Evolutionary conservation across 345 rosid genomes (phyloP).

Genomic region (Linum trigynum): DNA sequence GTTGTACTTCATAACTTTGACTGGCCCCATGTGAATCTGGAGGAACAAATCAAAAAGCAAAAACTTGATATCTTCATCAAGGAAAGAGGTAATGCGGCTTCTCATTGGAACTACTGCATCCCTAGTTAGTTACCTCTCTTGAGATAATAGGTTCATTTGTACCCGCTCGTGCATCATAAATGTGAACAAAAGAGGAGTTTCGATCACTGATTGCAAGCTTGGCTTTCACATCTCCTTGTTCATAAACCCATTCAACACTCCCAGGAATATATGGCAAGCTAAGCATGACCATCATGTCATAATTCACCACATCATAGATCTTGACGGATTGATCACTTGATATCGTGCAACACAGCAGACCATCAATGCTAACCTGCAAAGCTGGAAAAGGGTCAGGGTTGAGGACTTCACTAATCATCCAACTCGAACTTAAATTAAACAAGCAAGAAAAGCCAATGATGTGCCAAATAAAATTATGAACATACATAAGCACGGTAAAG

Average conservation of each 20-base stretch:
- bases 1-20: constrained; percentile 72
- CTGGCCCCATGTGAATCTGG: constrained; percentile 52
- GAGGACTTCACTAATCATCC: constrained; percentile 28
- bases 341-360: constrained; percentile 92
- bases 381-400: constrained; percentile 51
- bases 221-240: constrained; percentile 91
- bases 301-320: constrained; percentile 88
- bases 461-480: neutral
- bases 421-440: neutral
- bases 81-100: neutral
- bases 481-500: neutral
- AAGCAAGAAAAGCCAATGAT: neutral
- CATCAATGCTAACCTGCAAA: constrained; percentile 90
- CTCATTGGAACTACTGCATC: neutral
- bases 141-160: constrained; percentile 65
- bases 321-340: constrained; percentile 73
- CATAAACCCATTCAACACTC: constrained; percentile 83
- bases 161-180: constrained; percentile 90
- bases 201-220: constrained; percentile 83
- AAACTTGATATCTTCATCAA: neutral
- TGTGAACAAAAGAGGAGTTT: constrained; percentile 61
- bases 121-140: constrained; percentile 42
- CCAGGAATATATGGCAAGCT: constrained; percentile 71
- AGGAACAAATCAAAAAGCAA: neutral
- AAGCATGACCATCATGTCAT: constrained; percentile 98